Percentiles rank a stretch among this genome's conserved stretches.
These are phyloP conservation scores for Cryptosporidium andersoni DNA, from an alignment of 169 alveolate genomes.

Conservation along the genomic window DNA sequence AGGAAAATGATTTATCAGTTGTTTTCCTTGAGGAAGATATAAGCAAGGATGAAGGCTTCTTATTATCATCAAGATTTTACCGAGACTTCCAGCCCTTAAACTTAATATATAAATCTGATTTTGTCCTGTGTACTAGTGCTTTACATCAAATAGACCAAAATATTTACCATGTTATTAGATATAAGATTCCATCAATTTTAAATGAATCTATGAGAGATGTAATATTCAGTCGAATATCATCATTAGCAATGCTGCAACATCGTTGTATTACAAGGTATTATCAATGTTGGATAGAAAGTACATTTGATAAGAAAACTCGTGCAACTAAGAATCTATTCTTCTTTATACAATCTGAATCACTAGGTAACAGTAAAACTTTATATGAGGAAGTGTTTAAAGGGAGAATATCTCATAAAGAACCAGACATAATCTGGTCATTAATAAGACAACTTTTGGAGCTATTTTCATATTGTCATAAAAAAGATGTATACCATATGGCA, in stretches of 20 bases:
- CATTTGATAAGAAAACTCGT: constrained; percentile 10
- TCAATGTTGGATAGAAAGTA: constrained; percentile 64
- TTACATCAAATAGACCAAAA: constrained; percentile 63
- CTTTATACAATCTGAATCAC: constrained; percentile 59
- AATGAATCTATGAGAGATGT: background rate
- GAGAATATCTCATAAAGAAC: constrained; percentile 23
- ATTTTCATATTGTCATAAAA: constrained; percentile 52
- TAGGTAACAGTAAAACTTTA: constrained; percentile 25
- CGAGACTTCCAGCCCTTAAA: constrained; percentile 43
- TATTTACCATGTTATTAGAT: constrained; percentile 31
- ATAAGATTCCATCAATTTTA: constrained; percentile 10
- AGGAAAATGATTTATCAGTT: background rate
- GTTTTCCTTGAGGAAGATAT: too few species aligned
- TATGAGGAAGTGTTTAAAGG: constrained; percentile 14
- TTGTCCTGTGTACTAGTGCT: constrained; percentile 32
- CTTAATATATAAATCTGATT: constrained; percentile 11
- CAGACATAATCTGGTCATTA: constrained; percentile 47
- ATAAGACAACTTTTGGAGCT: constrained; percentile 47
- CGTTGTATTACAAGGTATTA: constrained; percentile 52
- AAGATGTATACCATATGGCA: constrained; percentile 23
- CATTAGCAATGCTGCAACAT: constrained; percentile 66
- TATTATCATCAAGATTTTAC: constrained; percentile 45
- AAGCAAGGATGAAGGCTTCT: background rate
- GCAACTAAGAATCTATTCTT: constrained; percentile 1
- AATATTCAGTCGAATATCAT: constrained; percentile 21